phyloP scores from a whole-genome alignment of 306 rosid species.

The Hippophae gyantsensis region DNA sequence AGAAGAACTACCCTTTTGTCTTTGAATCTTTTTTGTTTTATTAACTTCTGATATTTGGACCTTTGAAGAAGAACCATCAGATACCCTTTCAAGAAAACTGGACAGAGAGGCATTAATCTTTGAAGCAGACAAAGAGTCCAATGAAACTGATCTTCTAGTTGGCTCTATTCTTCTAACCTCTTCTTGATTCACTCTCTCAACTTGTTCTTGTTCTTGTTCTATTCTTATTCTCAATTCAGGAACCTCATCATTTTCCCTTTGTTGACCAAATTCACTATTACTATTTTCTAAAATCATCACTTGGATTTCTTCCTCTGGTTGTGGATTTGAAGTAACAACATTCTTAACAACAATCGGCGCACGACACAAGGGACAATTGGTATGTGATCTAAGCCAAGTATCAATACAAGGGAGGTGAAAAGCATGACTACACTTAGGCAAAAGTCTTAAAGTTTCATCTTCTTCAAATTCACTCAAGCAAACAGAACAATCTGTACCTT shows the following conservation, averaged over 20 bases:
- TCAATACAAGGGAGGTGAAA: constrained; percentile 70
- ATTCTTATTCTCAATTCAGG: constrained; percentile 16
- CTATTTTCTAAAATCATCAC: constrained; percentile 13
- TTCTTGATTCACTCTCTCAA: too few species aligned
- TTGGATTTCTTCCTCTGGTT: constrained; percentile 17
- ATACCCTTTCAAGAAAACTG: too few species aligned
- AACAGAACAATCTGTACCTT: too few species aligned
- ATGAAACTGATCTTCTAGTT: too few species aligned
- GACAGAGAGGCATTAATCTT: too few species aligned
- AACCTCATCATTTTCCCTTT: constrained; percentile 5
- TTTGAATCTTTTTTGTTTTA: too few species aligned
- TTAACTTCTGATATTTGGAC: too few species aligned
- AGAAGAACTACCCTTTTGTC: too few species aligned
- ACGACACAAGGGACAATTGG: constrained; percentile 65
- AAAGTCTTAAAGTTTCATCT: constrained; percentile 31
- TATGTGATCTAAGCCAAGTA: constrained; percentile 70
- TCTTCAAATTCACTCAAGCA: too few species aligned
- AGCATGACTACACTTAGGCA: constrained; percentile 72
- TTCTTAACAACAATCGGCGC: constrained; percentile 42
- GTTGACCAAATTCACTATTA: constrained; percentile 1
- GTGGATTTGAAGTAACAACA: constrained; percentile 8
- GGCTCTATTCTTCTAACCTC: too few species aligned
- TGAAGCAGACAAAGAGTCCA: too few species aligned
- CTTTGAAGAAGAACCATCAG: too few species aligned
- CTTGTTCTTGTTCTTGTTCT: background rate